Conservation (phyloP, 2,329 filamentous ascomycete species). For the Cadophora sp. region DNA sequence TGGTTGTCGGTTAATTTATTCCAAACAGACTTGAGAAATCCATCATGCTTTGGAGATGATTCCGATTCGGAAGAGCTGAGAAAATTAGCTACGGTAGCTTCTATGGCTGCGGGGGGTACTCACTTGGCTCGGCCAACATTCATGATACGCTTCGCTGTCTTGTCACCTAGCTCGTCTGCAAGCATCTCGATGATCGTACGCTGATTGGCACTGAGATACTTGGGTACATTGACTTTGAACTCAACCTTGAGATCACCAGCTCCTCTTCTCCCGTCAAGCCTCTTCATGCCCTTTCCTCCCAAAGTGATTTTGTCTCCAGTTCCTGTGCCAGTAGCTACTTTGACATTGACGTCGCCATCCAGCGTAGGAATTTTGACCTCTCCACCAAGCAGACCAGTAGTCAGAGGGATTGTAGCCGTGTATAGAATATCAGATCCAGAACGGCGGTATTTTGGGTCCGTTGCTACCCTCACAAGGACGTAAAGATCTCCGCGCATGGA, state of each 20-base stretch:
- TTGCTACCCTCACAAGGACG: constrained; percentile 86
- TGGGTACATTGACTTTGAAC: constrained; percentile 94
- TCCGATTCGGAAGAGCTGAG: constrained; percentile 25
- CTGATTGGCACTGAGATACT: constrained; percentile 90
- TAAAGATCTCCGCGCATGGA: constrained; percentile 87
- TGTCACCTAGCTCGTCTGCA: constrained; percentile 94
- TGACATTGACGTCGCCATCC: constrained; percentile 88
- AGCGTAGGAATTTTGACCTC: constrained; percentile 90
- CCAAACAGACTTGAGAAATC: constrained; percentile 93
- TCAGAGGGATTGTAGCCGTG: constrained; percentile 89
- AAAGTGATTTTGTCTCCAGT: constrained; percentile 93
- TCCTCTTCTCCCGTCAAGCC: constrained; percentile 71
- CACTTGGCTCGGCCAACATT: constrained; percentile 68
- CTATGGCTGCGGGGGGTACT: constrained; percentile 44
- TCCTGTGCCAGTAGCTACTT: constrained; percentile 87
- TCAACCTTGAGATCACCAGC: constrained; percentile 90
- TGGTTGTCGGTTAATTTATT: constrained; percentile 83
- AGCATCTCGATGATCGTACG: constrained; percentile 93
- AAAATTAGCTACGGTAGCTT: constrained; percentile 13
- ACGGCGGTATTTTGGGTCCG: constrained; percentile 88
- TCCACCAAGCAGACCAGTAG: constrained; percentile 90
- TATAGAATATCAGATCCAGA: constrained; percentile 90
- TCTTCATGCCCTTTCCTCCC: constrained; percentile 92
- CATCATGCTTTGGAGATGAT: constrained; percentile 66
- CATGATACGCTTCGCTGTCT: constrained; percentile 91